These are phyloP conservation scores for Nissolia schottii DNA, from an alignment of 306 rosid genomes.

Conservation along the genomic window DNA sequence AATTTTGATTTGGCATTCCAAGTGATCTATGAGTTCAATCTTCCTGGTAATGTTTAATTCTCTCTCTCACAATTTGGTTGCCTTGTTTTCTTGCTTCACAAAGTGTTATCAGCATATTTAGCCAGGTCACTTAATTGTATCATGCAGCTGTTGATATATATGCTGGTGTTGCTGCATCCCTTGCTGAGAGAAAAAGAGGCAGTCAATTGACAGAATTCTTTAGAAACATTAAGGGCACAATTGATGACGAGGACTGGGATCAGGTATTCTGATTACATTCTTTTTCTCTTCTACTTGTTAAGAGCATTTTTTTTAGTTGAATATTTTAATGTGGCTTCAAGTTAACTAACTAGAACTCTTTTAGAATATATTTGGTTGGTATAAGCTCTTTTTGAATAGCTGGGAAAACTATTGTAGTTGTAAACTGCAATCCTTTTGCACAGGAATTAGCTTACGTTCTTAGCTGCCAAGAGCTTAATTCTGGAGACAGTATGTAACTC, in stretches of 20 bases:
- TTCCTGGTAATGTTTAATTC: slow-evolving; percentile 61
- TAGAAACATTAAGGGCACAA: slow-evolving; percentile 87
- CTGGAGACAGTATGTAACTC: background rate
- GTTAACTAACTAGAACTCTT: slow-evolving; percentile 1
- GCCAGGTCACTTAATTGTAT: slow-evolving; percentile 13
- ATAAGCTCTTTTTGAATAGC: background rate
- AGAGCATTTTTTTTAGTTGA: background rate
- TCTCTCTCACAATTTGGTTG: background rate
- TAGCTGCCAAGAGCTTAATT: slow-evolving; percentile 4
- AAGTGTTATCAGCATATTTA: slow-evolving; percentile 14
- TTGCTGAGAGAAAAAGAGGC: slow-evolving; percentile 92
- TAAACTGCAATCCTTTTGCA: slow-evolving; percentile 3
- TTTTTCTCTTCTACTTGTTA: slow-evolving; percentile 17
- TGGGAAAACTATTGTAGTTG: background rate
- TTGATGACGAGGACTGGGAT: slow-evolving; percentile 96
- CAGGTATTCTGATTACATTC: slow-evolving; percentile 51
- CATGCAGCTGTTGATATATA: slow-evolving; percentile 91
- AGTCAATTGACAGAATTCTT: slow-evolving; percentile 91
- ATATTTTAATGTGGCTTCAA: background rate
- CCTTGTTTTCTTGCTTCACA: background rate
- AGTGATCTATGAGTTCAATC: slow-evolving; percentile 86
- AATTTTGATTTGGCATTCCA: slow-evolving; percentile 95
- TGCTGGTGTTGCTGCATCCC: slow-evolving; percentile 93
- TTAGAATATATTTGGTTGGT: background rate
- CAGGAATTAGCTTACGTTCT: background rate